A percentile compares a stretch with the other conserved stretches of the same genome.
Conservation (phyloP, 192 early-diverging fungal species). For the Dispira parvispora region DNA sequence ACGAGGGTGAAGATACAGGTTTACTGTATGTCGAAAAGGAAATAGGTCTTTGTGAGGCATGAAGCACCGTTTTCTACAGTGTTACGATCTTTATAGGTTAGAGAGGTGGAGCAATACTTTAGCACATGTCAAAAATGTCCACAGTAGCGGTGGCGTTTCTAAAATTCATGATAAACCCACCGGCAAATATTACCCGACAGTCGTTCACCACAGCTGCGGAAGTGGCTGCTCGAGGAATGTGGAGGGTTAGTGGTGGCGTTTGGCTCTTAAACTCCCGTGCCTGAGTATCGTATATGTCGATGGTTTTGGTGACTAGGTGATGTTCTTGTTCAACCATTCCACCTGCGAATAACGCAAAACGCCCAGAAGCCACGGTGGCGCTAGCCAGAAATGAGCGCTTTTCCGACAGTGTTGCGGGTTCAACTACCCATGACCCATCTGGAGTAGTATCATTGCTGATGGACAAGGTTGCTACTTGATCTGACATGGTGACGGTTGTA, state of each 20-base stretch:
- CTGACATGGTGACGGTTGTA: neutral
- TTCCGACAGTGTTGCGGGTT: conserved; percentile 1
- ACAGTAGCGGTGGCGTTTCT: conserved; percentile 5
- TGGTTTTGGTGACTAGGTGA: conserved; percentile 7
- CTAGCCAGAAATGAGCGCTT: neutral
- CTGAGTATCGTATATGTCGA: neutral
- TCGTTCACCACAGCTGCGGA: neutral
- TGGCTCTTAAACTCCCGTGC: neutral
- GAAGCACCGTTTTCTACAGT: too few species aligned
- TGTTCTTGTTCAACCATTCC: neutral
- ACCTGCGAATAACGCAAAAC: conserved; percentile 2
- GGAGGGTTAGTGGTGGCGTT: neutral
- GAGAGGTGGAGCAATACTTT: neutral
- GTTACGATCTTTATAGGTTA: too few species aligned
- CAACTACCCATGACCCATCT: neutral
- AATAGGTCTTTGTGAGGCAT: too few species aligned
- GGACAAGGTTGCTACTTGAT: neutral
- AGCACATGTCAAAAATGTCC: conserved; percentile 10
- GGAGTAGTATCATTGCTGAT: neutral
- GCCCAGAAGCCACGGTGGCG: neutral
- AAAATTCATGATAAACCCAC: conserved; percentile 5
- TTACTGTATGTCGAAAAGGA: too few species aligned
- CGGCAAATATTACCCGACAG: conserved; percentile 6
- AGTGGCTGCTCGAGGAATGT: conserved; percentile 3
- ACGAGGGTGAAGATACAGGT: too few species aligned